Base-by-base conservation (phyloP, 1,284 basidiomycete genomes). In the Kalmanozyma brasiliensis region DNA sequence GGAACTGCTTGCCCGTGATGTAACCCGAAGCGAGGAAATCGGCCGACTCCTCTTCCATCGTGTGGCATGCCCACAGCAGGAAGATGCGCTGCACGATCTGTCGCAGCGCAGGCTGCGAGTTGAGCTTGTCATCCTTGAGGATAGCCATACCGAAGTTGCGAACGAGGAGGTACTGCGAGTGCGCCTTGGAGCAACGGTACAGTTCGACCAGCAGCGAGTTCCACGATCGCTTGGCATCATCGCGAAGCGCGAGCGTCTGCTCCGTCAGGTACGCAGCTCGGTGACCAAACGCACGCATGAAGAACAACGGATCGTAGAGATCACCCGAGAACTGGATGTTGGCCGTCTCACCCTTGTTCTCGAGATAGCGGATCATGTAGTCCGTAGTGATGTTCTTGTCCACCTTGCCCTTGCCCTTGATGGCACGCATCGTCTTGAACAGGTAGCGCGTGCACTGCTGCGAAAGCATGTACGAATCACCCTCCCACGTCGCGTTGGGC, bases 21-120 rank as follows among this genome's bases (percentile, higher is more conserved):
- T 83, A 83, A 23, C 83, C 81, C 2, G 74, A 82, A 3, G 78
- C 69, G n/a, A 83, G 67, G 74, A 84, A 83, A 37, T 84, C 83
- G 59, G 78, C 71, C 29, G 76, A 81, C 42, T 82, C 76, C 32
- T 62, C 29, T 32, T 74, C 66, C 79, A 77, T 77, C 14, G 72
- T 76, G 71, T 76, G 65, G 56, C 60, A 68, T 1, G 64, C 63
- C 51, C 58, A 76, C 8, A 77, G 56, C 17, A 77, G 51, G 51
- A 74, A 77, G 61, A 76, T 61, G 49, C 70, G 77, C 60, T 82
- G 80, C 58, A 84, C 82, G 42, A 83, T 72, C 24, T 74, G 68
- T 52, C 81, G 81, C 17, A 83, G 61, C 1, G 83, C 83, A 8
- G 80, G 82, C 49, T 81, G 71, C 24, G 64, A 42, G 62, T 81